phyloP scores from a whole-genome alignment of 257 asterid species.

The Nicotiana obtusifolia region DNA sequence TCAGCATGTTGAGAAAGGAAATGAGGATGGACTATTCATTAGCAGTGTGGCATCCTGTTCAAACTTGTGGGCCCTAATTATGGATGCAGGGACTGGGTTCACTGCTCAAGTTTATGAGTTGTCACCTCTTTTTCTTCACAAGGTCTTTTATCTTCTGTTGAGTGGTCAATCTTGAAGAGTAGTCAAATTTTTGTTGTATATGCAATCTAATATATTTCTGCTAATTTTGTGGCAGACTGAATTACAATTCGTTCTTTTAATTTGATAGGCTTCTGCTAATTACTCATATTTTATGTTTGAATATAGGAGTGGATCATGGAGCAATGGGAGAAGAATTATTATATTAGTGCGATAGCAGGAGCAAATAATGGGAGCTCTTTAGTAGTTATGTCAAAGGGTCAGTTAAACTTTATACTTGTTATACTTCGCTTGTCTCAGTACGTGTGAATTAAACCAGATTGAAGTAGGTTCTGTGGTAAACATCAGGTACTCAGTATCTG shows the following conservation, averaged over 20 bases:
- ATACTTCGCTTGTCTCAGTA: background rate
- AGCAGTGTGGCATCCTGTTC: conserved; percentile 45
- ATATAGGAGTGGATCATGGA: conserved; percentile 65
- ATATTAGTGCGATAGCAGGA: conserved; percentile 60
- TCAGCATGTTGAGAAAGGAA: conserved; percentile 49
- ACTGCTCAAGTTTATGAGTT: conserved; percentile 39
- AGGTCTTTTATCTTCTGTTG: conserved; percentile 24
- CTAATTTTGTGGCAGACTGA: background rate
- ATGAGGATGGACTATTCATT: conserved; percentile 41
- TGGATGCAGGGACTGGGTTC: conserved; percentile 65
- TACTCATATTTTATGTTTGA: background rate
- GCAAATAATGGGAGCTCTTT: conserved; percentile 58
- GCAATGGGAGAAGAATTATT: conserved; percentile 60
- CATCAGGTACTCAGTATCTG: conserved; percentile 47
- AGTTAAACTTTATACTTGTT: conserved; percentile 7
- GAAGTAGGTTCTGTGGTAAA: background rate
- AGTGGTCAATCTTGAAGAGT: background rate
- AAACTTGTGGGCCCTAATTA: conserved; percentile 48
- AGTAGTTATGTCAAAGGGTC: conserved; percentile 66
- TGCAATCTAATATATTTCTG: background rate
- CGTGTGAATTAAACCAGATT: background rate
- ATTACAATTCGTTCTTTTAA: background rate
- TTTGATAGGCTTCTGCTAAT: background rate
- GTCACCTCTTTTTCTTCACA: conserved; percentile 43
- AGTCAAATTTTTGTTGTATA: background rate